Percentiles rank a stretch among this genome's conserved stretches.
phyloP scores from a whole-genome alignment of 192 early-diverging fungal genomes.

The Helicostylum pulchrum region DNA sequence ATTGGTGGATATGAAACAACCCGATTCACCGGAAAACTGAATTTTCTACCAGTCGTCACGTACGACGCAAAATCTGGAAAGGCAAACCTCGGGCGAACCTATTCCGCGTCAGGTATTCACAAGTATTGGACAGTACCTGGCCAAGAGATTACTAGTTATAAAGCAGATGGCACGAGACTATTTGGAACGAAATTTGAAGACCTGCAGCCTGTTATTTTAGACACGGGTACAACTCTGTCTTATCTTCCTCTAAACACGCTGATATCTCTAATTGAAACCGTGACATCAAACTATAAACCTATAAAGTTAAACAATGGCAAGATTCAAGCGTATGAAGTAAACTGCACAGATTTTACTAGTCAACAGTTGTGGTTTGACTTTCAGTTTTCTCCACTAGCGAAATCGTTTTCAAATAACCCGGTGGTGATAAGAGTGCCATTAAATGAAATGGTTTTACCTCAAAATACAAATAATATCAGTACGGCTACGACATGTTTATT shows the following conservation, averaged over 20 bases:
- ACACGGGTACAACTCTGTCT: conserved; percentile 31
- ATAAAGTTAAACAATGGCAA: conserved; percentile 1
- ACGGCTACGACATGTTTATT: conserved; percentile 16
- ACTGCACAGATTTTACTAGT: conserved; percentile 2
- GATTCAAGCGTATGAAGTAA: conserved; percentile 15
- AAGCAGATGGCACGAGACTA: background rate
- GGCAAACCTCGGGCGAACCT: background rate
- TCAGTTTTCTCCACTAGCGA: conserved; percentile 10
- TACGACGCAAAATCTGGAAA: background rate
- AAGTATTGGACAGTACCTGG: conserved; percentile 29
- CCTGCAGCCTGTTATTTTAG: conserved; percentile 20
- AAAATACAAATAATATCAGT: conserved; percentile 20
- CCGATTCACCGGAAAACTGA: conserved; percentile 42
- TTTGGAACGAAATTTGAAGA: background rate
- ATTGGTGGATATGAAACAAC: conserved; percentile 46
- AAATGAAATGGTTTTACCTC: conserved; percentile 13
- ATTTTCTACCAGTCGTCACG: conserved; percentile 33
- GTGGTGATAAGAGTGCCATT: conserved; percentile 16
- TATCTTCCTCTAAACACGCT: conserved; percentile 16
- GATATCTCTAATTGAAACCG: background rate
- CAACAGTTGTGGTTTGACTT: conserved; percentile 15
- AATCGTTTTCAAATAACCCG: background rate
- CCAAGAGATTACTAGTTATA: background rate
- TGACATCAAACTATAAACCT: conserved; percentile 6
- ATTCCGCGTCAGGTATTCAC: background rate